phyloP scores from a whole-genome alignment of 2,329 filamentous ascomycete genomes.

The Catunica adiposa region DNA sequence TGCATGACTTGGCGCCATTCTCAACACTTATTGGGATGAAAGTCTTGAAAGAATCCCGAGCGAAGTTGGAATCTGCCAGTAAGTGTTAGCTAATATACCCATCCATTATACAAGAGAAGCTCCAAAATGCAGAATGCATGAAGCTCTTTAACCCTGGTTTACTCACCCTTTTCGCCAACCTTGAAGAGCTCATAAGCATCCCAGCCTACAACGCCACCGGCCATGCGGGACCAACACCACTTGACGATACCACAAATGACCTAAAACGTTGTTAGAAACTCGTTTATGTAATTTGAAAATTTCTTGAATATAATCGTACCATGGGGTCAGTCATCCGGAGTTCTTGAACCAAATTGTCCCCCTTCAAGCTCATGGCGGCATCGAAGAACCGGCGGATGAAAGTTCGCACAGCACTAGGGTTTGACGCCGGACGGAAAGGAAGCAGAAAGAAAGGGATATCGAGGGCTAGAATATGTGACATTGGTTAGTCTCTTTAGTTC shows the following conservation, averaged over 20 bases:
- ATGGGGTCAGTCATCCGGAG: conserved; percentile 84
- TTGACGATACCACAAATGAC: conserved; percentile 87
- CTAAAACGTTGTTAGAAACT: conserved; percentile 27
- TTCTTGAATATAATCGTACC: conserved; percentile 36
- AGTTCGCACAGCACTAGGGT: conserved; percentile 78
- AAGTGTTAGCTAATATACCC: neutral
- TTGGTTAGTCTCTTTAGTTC: neutral
- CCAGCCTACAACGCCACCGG: conserved; percentile 87
- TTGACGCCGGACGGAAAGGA: conserved; percentile 83
- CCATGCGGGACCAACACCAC: conserved; percentile 94
- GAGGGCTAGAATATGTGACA: conserved; percentile 40
- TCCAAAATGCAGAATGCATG: neutral
- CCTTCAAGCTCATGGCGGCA: conserved; percentile 43
- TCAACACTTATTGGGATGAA: conserved; percentile 92
- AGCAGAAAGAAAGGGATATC: conserved; percentile 85
- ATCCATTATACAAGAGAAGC: neutral
- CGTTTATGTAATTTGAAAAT: conserved; percentile 4
- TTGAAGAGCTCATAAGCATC: conserved; percentile 94
- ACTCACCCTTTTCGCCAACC: conserved; percentile 73
- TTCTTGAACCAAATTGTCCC: conserved; percentile 64
- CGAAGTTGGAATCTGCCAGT: conserved; percentile 66
- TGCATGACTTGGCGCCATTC: conserved; percentile 65
- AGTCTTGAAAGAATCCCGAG: conserved; percentile 83
- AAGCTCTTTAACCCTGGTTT: neutral
- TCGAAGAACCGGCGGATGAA: conserved; percentile 91